phyloP scores from a whole-genome alignment of 2,329 filamentous ascomycete species.

The Fusarium kyushuense region DNA sequence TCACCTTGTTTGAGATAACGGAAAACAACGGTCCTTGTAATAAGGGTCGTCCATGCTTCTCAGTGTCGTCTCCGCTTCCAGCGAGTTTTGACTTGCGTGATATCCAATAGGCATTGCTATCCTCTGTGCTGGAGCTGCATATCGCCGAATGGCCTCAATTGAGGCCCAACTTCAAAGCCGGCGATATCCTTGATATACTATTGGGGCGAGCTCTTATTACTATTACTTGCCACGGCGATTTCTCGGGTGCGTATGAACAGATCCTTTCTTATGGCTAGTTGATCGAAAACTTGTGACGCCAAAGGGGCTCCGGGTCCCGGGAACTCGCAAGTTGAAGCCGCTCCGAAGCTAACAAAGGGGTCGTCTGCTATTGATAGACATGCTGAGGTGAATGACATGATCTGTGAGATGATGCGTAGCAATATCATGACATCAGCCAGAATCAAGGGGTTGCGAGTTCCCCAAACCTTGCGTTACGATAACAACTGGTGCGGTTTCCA shows the following conservation, averaged over 20 bases:
- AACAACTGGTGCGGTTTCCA: not conserved
- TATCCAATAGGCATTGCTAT: slow-evolving; percentile 32
- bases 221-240: not conserved
- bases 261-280: not conserved
- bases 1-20: slow-evolving; percentile 33
- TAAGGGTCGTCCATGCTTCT: slow-evolving; percentile 34
- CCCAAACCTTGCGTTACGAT: not conserved
- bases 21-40: slow-evolving; percentile 41
- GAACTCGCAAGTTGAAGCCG: not conserved
- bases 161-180: slow-evolving; percentile 23
- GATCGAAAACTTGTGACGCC: not conserved
- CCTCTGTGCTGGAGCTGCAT: slow-evolving; percentile 10
- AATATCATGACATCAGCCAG: slow-evolving; percentile 3
- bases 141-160: slow-evolving; percentile 18
- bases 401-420: not conserved
- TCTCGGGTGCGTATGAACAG: slow-evolving; percentile 22
- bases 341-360: not conserved
- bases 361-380: not conserved
- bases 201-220: not conserved
- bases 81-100: slow-evolving; percentile 14
- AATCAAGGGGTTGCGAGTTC: not conserved
- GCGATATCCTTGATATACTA: slow-evolving; percentile 22
- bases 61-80: slow-evolving; percentile 36
- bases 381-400: not conserved
- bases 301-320: not conserved